A percentile compares a stretch with the other conserved stretches of the same genome.
Evolutionary conservation across 2,329 filamentous ascomycete species (phyloP).

Genomic region (Thermoascus crustaceus): DNA sequence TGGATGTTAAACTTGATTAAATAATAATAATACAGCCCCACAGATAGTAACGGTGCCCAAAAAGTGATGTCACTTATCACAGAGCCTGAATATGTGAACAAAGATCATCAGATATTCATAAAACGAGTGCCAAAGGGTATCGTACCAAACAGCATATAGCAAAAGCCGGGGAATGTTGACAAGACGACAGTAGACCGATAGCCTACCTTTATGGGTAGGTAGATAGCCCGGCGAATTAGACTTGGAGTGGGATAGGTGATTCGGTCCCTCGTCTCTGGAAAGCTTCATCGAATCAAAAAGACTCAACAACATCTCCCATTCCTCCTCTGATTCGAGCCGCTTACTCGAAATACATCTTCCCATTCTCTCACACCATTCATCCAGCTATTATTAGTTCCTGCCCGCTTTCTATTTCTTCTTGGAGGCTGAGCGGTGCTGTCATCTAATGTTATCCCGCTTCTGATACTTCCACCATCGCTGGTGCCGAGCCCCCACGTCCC

Average conservation of each 20-base stretch:
- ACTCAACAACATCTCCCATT: conserved; percentile 35
- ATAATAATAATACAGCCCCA: too few species aligned
- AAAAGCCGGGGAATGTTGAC: too few species aligned
- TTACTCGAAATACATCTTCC: conserved; percentile 43
- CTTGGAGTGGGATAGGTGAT: too few species aligned
- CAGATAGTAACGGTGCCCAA: conserved; percentile 2
- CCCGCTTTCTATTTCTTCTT: conserved; percentile 23
- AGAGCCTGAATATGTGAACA: background rate
- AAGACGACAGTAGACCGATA: too few species aligned
- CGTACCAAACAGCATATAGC: too few species aligned
- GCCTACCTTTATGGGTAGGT: too few species aligned
- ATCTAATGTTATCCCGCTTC: conserved; percentile 35
- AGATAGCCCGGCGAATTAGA: too few species aligned
- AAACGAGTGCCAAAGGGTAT: conserved; percentile 1
- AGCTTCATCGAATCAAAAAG: too few species aligned
- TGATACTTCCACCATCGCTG: conserved; percentile 38
- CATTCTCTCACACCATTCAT: conserved; percentile 38
- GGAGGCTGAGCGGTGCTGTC: conserved; percentile 31
- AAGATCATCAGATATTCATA: background rate
- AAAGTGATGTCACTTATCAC: conserved; percentile 1
- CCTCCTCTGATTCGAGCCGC: conserved; percentile 26
- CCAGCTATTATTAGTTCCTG: conserved; percentile 22
- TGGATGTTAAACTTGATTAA: too few species aligned
- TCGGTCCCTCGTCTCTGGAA: background rate
- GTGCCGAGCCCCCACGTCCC: conserved; percentile 33